Percentiles rank a stretch among this genome's conserved stretches.
Evolutionary conservation across 2,329 filamentous ascomycete species (phyloP).

Genomic region (Emmonsiellopsis sp.): DNA sequence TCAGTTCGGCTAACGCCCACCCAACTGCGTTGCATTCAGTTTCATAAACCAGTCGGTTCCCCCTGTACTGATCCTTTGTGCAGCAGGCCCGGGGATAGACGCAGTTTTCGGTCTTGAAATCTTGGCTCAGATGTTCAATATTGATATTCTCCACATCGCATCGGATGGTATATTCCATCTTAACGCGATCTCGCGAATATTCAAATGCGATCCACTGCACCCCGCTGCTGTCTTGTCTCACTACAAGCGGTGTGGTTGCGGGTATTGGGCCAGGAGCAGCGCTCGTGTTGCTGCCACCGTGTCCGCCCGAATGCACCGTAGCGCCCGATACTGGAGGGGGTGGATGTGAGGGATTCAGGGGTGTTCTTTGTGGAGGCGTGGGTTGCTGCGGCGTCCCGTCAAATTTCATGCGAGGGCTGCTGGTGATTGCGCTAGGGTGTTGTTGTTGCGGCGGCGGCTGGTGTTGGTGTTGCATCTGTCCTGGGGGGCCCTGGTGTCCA

Average conservation of each 20-base stretch:
- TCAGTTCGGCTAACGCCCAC: constrained; percentile 93
- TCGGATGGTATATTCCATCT: constrained; percentile 99
- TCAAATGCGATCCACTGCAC: constrained; percentile 99
- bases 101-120: constrained; percentile 98
- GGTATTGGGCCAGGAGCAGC: constrained; percentile 93
- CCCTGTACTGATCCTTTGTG: constrained; percentile 89
- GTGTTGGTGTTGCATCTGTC: constrained; percentile 33
- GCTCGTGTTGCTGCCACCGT: constrained; percentile 61
- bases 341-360: constrained; percentile 32
- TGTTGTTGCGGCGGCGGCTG: constrained; percentile 37
- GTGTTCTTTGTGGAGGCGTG: constrained; percentile 24
- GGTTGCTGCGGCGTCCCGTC: constrained; percentile 33
- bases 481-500: constrained; percentile 31
- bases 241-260: constrained; percentile 87
- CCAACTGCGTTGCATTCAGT: constrained; percentile 99
- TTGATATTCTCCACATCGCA: constrained; percentile 97
- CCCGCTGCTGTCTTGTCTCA: constrained; percentile 88
- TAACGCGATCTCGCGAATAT: constrained; percentile 91
- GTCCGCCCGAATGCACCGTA: constrained; percentile 25
- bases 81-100: constrained; percentile 95
- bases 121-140: constrained; percentile 69
- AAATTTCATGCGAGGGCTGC: constrained; percentile 45
- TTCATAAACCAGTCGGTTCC: constrained; percentile 91
- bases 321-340: constrained; percentile 34
- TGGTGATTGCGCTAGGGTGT: constrained; percentile 56